These are phyloP conservation scores for Cytospora piceicola DNA, from an alignment of 2,329 filamentous ascomycete genomes.

Conservation along the genomic window DNA sequence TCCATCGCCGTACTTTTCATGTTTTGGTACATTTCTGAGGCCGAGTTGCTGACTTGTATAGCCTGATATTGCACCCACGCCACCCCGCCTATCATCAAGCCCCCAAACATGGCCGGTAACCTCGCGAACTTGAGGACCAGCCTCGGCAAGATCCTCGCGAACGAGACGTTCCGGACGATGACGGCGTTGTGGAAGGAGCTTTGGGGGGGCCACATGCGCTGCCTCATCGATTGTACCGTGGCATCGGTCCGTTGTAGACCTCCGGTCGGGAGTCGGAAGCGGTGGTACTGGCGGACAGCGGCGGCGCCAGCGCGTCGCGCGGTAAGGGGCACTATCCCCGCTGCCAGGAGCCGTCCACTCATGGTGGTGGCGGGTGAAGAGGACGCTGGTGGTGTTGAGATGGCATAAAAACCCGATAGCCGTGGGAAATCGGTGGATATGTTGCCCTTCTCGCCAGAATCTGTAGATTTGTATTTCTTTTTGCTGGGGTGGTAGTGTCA, in stretches of 20 bases:
- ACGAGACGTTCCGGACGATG: slow-evolving; percentile 65
- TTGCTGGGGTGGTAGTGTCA: neutral
- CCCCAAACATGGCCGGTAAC: slow-evolving; percentile 89
- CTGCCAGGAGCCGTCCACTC: slow-evolving; percentile 77
- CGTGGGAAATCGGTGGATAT: slow-evolving; percentile 1
- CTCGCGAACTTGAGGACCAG: slow-evolving; percentile 87
- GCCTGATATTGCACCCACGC: slow-evolving; percentile 98
- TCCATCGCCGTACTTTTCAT: slow-evolving; percentile 73
- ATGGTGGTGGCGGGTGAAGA: slow-evolving; percentile 48
- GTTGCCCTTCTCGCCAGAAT: slow-evolving; percentile 4
- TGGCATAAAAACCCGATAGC: slow-evolving; percentile 26
- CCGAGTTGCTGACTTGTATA: slow-evolving; percentile 77
- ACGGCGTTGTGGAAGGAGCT: slow-evolving; percentile 85
- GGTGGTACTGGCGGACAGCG: slow-evolving; percentile 56
- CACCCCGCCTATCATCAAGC: slow-evolving; percentile 80
- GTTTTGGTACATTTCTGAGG: slow-evolving; percentile 73
- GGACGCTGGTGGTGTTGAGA: slow-evolving; percentile 20
- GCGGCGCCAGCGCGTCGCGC: slow-evolving; percentile 62
- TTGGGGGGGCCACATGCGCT: slow-evolving; percentile 75
- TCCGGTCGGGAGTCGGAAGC: slow-evolving; percentile 69
- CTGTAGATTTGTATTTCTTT: slow-evolving; percentile 3
- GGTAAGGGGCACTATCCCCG: slow-evolving; percentile 66
- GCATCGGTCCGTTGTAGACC: slow-evolving; percentile 71
- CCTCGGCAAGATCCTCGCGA: slow-evolving; percentile 74
- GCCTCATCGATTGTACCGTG: slow-evolving; percentile 62